phyloP scores from a whole-genome alignment of 73 alveolate species.

The Symbiodinium natans region DNA sequence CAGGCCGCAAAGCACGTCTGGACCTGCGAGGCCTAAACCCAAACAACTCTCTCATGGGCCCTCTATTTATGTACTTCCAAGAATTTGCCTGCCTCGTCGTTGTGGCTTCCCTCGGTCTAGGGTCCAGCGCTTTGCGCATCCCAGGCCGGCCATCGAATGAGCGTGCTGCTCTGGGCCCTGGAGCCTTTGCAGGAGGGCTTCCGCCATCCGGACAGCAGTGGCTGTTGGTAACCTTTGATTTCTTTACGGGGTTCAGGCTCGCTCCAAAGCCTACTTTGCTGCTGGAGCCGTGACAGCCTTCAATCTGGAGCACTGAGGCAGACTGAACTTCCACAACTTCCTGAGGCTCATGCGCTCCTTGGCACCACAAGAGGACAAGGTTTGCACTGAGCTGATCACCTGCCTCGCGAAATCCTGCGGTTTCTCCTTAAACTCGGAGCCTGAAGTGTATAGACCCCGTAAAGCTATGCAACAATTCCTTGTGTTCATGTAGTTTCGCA shows the following conservation, averaged over 20 bases:
- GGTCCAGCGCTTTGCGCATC: too few relatives aligned
- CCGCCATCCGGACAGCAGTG: conserved; percentile 7
- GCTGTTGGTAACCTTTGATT: too few relatives aligned
- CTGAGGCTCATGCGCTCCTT: conserved; percentile 45
- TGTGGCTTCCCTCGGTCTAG: too few relatives aligned
- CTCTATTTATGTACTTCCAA: too few relatives aligned
- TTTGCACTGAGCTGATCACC: not conserved
- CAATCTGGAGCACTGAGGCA: not conserved
- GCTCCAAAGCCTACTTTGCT: too few relatives aligned
- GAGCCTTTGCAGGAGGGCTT: conserved; percentile 48
- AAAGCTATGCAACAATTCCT: not conserved
- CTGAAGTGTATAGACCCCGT: not conserved
- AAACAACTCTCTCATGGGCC: too few relatives aligned
- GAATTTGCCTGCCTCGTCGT: too few relatives aligned
- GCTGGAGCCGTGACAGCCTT: too few relatives aligned
- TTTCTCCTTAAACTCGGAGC: not conserved
- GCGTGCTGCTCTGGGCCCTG: conserved; percentile 43
- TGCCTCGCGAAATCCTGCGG: not conserved
- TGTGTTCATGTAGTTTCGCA: too few relatives aligned
- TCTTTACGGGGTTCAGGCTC: too few relatives aligned
- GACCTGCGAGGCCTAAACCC: too few relatives aligned
- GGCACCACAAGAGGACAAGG: not conserved
- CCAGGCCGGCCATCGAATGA: conserved; percentile 35
- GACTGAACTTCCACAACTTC: conserved; percentile 46
- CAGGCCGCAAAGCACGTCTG: not conserved